A percentile compares a stretch with the other conserved stretches of the same genome.
These are phyloP conservation scores for Fomitiporia mediterranea DNA, from an alignment of 1,284 basidiomycete genomes.

Conservation along the genomic window DNA sequence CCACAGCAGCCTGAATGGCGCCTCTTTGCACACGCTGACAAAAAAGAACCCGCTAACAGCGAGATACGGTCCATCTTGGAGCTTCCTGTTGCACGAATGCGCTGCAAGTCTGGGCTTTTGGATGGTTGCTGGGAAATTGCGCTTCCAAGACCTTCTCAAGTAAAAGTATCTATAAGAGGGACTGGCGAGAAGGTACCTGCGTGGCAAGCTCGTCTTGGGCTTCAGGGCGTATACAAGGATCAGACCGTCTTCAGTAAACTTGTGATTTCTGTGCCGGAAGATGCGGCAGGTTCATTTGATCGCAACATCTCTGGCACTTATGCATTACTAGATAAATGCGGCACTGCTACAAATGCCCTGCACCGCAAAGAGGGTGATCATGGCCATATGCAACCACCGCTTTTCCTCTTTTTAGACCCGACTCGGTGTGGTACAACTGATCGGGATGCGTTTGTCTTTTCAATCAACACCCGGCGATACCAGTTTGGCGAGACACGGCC, in stretches of 20 bases:
- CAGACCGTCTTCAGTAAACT: slow-evolving; percentile 67
- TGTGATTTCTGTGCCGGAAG: slow-evolving; percentile 52
- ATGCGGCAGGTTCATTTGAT: slow-evolving; percentile 57
- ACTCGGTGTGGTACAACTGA: slow-evolving; percentile 70
- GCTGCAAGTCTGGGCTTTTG: slow-evolving; percentile 55
- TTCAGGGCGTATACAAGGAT: slow-evolving; percentile 62
- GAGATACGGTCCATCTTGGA: slow-evolving; percentile 73
- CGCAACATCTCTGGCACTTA: slow-evolving; percentile 80
- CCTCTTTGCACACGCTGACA: slow-evolving; percentile 68
- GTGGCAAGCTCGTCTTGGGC: slow-evolving; percentile 84
- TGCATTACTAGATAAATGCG: slow-evolving; percentile 78
- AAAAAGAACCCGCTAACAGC: slow-evolving; percentile 72
- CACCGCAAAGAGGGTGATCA: slow-evolving; percentile 57
- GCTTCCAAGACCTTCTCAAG: slow-evolving; percentile 56
- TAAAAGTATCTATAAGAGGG: slow-evolving; percentile 63
- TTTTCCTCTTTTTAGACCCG: slow-evolving; percentile 86
- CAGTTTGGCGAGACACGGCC: slow-evolving; percentile 80
- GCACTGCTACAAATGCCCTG: slow-evolving; percentile 84
- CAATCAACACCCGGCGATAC: slow-evolving; percentile 69
- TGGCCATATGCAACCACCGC: slow-evolving; percentile 48
- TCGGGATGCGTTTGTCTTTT: slow-evolving; percentile 79
- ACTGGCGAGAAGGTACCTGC: slow-evolving; percentile 70
- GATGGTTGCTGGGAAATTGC: slow-evolving; percentile 80
- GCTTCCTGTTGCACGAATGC: slow-evolving; percentile 75
- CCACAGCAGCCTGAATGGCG: slow-evolving; percentile 83